Conservation (phyloP, 495 filamentous ascomycete genomes). For the Lichenothelia convexa region DNA sequence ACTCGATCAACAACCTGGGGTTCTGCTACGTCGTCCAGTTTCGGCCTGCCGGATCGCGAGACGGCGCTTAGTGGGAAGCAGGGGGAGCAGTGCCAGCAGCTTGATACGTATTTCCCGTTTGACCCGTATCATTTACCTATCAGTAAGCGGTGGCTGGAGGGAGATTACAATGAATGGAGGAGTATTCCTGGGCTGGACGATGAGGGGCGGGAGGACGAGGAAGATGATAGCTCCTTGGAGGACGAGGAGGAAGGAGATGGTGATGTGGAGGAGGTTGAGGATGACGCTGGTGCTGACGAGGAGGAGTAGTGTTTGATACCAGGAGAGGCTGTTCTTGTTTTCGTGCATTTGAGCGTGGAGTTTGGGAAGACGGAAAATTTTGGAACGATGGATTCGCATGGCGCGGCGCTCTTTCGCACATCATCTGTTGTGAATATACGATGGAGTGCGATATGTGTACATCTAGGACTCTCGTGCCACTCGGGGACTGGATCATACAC, state of each 20-base stretch:
- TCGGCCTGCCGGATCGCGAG: constrained; percentile 38
- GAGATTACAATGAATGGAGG: constrained; percentile 73
- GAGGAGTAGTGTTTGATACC: too few species aligned
- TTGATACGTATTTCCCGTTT: constrained; percentile 93
- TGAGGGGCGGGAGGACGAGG: constrained; percentile 30
- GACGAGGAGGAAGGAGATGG: constrained; percentile 28
- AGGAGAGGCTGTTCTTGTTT: too few species aligned
- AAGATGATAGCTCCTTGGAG: constrained; percentile 31
- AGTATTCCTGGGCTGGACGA: constrained; percentile 48
- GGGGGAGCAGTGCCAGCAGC: constrained; percentile 51
- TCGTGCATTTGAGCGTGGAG: too few species aligned
- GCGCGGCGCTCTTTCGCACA: too few species aligned
- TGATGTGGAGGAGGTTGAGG: constrained; percentile 6
- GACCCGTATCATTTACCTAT: constrained; percentile 80
- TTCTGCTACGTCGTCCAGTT: constrained; percentile 19
- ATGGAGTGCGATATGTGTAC: too few species aligned
- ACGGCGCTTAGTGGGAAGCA: constrained; percentile 35
- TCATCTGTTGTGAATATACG: too few species aligned
- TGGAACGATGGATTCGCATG: too few species aligned
- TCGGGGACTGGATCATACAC: too few species aligned
- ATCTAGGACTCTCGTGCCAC: too few species aligned
- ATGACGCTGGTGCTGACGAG: constrained; percentile 1
- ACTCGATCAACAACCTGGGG: constrained; percentile 31
- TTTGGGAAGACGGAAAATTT: too few species aligned
- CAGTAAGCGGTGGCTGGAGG: constrained; percentile 69